Evolutionary conservation across 1,139 yeast genomes (phyloP).

Genomic region (Nakaseomyces uthaithaninus): DNA sequence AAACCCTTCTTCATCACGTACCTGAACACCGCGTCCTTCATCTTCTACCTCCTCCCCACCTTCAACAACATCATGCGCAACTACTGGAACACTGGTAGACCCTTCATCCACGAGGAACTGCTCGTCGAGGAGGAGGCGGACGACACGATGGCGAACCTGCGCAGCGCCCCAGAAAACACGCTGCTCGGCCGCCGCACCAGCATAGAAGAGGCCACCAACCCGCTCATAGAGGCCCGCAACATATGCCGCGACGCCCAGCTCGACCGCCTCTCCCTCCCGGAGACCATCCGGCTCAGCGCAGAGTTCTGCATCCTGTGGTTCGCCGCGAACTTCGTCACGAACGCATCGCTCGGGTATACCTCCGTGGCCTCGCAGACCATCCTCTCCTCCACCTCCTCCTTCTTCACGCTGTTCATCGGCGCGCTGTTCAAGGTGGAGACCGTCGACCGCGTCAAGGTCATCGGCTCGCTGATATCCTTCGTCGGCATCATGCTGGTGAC

Average conservation of each 20-base stretch:
- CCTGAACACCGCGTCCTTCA: constrained; percentile 77
- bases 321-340: constrained; percentile 76
- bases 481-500: constrained; percentile 72
- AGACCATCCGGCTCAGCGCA: constrained; percentile 56
- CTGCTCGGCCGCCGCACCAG: constrained; percentile 1
- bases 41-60: constrained; percentile 67
- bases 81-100: constrained; percentile 25
- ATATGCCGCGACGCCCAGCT: constrained; percentile 6
- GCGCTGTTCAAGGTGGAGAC: constrained; percentile 61
- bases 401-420: constrained; percentile 85
- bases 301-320: constrained; percentile 89
- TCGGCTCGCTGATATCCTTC: constrained; percentile 64
- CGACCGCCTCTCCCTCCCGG: constrained; percentile 30
- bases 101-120: constrained; percentile 27
- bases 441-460: constrained; percentile 54
- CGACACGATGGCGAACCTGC: constrained; percentile 2
- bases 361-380: constrained; percentile 92
- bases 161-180: constrained; percentile 6
- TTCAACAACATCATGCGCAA: constrained; percentile 30
- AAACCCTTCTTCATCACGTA: constrained; percentile 95
- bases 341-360: constrained; percentile 79
- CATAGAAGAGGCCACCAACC: constrained; percentile 2
- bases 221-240: constrained; percentile 1
- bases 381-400: constrained; percentile 81
- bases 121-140: constrained; percentile 27